Evolutionary conservation across 148 eudicot species (phyloP).

Genomic region (Polygonum maritimum): DNA sequence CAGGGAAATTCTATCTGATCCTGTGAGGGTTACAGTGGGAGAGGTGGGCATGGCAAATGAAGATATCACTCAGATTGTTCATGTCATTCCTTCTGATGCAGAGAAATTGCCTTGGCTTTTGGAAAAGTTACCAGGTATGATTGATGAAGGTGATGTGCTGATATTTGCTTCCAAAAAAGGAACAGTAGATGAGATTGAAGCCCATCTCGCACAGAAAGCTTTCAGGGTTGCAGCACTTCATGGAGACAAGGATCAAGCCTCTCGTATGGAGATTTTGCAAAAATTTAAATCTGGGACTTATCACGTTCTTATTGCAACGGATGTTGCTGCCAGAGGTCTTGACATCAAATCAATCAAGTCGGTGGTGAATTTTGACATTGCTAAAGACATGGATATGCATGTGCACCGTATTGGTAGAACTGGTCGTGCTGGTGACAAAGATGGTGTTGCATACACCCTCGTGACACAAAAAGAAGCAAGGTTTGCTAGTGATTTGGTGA

Average conservation of each 20-base stretch:
- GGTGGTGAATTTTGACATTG: slow-evolving; percentile 93
- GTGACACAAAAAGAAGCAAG: slow-evolving; percentile 90
- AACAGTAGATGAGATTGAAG: slow-evolving; percentile 81
- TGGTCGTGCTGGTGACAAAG: slow-evolving; percentile 99
- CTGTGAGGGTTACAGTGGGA: slow-evolving; percentile 85
- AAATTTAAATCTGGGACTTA: slow-evolving; percentile 78
- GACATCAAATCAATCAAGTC: slow-evolving; percentile 96
- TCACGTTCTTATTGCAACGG: slow-evolving; percentile 95
- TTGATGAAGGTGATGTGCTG: slow-evolving; percentile 92
- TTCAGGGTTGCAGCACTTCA: slow-evolving; percentile 96
- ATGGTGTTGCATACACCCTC: slow-evolving; percentile 91
- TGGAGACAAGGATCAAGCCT: slow-evolving; percentile 96
- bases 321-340: slow-evolving; percentile 99
- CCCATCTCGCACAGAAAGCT: slow-evolving; percentile 60
- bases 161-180: slow-evolving; percentile 97
- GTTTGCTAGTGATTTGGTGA: slow-evolving; percentile 91
- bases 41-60: slow-evolving; percentile 97
- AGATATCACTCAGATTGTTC: slow-evolving; percentile 90
- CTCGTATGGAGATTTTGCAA: slow-evolving; percentile 85
- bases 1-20: slow-evolving; percentile 88
- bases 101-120: slow-evolving; percentile 92
- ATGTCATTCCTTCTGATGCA: slow-evolving; percentile 72
- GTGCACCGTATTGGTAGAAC: slow-evolving; percentile 99
- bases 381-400: slow-evolving; percentile 99
- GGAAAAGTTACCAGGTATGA: slow-evolving; percentile 71